Evolutionary conservation across 2,329 filamentous ascomycete species (phyloP), one percentile per base, ranked within the genome.

Genomic region (Hymenoscyphus albidus): DNA sequence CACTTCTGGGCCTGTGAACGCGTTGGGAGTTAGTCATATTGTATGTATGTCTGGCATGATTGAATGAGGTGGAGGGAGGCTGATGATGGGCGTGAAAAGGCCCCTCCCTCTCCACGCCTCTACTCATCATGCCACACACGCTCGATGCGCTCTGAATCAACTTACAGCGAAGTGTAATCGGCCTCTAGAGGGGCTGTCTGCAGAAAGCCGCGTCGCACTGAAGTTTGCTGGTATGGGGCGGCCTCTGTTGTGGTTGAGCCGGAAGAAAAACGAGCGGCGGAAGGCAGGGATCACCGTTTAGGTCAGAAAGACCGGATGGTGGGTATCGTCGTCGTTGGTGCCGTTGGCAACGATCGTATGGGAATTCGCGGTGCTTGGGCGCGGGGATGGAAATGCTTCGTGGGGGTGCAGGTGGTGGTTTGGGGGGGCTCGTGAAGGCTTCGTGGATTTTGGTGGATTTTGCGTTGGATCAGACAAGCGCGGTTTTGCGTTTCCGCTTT

Each of bases 121-220:
- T 27, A 13, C 48, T 22, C 48, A 13, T 54, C 48, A 54, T 54
- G 18, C 48, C 48, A 54, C 48, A 27, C 18, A 54, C 10, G 48
- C 18, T 54, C 18, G 48, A 54, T 54, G 48, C 48, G 48, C 48
- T 54, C 48, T 54, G 48, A 27, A 54, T 27, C 66, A 40, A 73
- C 73, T 44, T 73, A 74, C 73, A 70, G 67, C 70, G 70, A 73
- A 74, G 71, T 73, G 67, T 67, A 27, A 70, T 73, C 73, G 65
- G 70, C 73, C 71, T 74, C 73, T 70, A 69, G 69, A 69, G 69
- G 63, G 59, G 69, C 70, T 71, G 70, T 73, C 72, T 69, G 65
- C 68, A 69, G 69, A 71, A 74, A 72, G 70, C 70, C 55, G 68
- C 65, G 64, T 67, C 62, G 63, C 57, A 56, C 12, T 63, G 40